These are phyloP conservation scores for Rhizophora mangle DNA, from an alignment of 345 rosid genomes.

Conservation along the genomic window DNA sequence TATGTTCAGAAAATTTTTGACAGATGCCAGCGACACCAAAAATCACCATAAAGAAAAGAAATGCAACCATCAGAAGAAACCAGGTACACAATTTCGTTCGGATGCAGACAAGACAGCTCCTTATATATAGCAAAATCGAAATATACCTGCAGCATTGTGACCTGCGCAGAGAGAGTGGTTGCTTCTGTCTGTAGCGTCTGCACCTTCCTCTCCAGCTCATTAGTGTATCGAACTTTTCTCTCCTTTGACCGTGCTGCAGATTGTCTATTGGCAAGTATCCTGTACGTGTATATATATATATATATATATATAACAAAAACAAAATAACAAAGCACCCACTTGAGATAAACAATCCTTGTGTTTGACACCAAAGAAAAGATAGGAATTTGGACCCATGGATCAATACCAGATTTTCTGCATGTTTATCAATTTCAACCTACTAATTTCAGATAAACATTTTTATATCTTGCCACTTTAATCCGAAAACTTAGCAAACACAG, in stretches of 20 bases:
- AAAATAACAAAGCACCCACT: not conserved
- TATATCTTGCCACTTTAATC: no score
- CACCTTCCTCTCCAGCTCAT: constrained; percentile 94
- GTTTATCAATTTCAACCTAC: no score
- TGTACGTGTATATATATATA: constrained; percentile 14
- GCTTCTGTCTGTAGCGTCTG: constrained; percentile 99
- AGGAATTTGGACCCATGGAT: not conserved
- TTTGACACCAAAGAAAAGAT: not conserved
- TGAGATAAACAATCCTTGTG: no score
- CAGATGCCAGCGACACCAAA: not conserved
- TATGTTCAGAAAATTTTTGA: not conserved
- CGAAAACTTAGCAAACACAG: not conserved
- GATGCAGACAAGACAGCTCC: not conserved
- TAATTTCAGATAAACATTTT: no score
- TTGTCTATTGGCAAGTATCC: constrained; percentile 92
- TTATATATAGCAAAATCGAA: not conserved
- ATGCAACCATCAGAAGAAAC: not conserved
- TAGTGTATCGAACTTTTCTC: constrained; percentile 75
- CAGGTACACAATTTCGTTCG: not conserved
- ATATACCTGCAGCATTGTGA: constrained; percentile 78
- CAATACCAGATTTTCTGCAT: no score
- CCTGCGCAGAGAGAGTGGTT: constrained; percentile 94
- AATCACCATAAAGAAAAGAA: not conserved
- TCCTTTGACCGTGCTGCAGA: constrained; percentile 96
- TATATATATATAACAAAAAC: not conserved